Evolutionary conservation across 768 basidiomycete genomes (phyloP), one percentile per base, ranked within the genome.

Genomic region (Omphalotus guepiniiformis): DNA sequence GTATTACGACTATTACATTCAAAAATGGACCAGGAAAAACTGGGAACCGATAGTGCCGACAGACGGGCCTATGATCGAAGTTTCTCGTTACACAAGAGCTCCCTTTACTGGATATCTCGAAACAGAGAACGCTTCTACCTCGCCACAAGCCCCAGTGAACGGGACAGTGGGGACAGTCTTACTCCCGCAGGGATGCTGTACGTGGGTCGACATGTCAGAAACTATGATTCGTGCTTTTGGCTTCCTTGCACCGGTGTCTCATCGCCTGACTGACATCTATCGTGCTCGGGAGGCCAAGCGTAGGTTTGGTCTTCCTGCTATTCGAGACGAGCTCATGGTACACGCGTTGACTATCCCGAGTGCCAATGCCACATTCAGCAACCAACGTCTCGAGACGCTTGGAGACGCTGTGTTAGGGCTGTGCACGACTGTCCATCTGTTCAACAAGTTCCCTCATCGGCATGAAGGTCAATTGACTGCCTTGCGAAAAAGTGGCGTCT

Each of bases 381-480:
- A 93, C 53, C 89, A 95, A 57, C 80, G 88, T 1, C 62, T 94
- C 47, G 93, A 95, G 62, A 93, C 90, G 0, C 69, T 94, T 6
- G 93, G 93, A 7, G 93, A 95, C 58, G 79, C 85, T 0, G 88
- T 92, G 1, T 71, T 92, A 35, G 84, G 92, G 57, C 64, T 93
- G 21, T 78, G 82, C 40, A 81, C 82, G 3, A 85, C 85, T 18
- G 80, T 91, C 2, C 79, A 92, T 58, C 66, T 89, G 4, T 83
- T 85, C 66, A 88, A 86, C 67, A 79, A 75, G 52, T 90, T 76
- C 56, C 86, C 88, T 0, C 73, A 80, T 52, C 73, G 83, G 19
- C 87, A 93, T 55, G 93, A 95, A 70, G 92, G 93, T 0, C 88
- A 92, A 53, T 74, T 95, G 34, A 73, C 82, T 28, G 65, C 65